phyloP scores from a whole-genome alignment of 1,139 yeast genomes.

The Suhomyces atakaporum region DNA sequence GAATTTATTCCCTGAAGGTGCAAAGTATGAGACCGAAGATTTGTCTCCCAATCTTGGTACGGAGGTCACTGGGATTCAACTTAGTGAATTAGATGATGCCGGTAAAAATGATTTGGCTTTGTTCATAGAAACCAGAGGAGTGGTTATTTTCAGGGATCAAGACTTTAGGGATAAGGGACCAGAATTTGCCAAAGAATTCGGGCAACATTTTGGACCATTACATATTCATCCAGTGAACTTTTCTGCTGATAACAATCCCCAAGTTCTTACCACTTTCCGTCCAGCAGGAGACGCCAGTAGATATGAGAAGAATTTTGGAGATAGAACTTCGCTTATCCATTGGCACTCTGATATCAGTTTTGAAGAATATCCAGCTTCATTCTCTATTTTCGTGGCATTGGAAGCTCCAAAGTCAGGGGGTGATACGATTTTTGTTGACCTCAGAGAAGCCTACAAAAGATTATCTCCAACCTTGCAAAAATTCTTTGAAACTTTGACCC shows the following conservation, averaged over 20 bases:
- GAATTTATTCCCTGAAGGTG: constrained; percentile 27
- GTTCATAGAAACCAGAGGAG: constrained; percentile 33
- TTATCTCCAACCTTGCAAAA: constrained; percentile 32
- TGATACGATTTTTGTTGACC: constrained; percentile 36
- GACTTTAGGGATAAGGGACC: constrained; percentile 36
- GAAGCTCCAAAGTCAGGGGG: constrained; percentile 37
- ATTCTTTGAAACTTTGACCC: constrained; percentile 30
- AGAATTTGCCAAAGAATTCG: constrained; percentile 30
- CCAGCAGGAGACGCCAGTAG: constrained; percentile 29
- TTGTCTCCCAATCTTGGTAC: constrained; percentile 38
- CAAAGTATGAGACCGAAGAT: constrained; percentile 18
- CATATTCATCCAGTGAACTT: constrained; percentile 35
- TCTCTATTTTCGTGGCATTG: constrained; percentile 33
- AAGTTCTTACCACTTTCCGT: constrained; percentile 32
- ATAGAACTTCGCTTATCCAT: constrained; percentile 18
- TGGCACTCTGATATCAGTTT: constrained; percentile 39
- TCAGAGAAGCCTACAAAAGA: constrained; percentile 34
- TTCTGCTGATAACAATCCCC: constrained; percentile 31
- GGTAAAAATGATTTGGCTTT: constrained; percentile 38
- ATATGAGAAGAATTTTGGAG: constrained; percentile 23
- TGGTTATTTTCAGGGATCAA: constrained; percentile 33
- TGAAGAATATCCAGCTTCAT: constrained; percentile 34
- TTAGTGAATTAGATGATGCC: constrained; percentile 32
- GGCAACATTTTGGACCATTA: constrained; percentile 33
- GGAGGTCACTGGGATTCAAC: constrained; percentile 34